Conservation (phyloP, 1,139 yeast species). For the Blastobotrys elegans region DNA sequence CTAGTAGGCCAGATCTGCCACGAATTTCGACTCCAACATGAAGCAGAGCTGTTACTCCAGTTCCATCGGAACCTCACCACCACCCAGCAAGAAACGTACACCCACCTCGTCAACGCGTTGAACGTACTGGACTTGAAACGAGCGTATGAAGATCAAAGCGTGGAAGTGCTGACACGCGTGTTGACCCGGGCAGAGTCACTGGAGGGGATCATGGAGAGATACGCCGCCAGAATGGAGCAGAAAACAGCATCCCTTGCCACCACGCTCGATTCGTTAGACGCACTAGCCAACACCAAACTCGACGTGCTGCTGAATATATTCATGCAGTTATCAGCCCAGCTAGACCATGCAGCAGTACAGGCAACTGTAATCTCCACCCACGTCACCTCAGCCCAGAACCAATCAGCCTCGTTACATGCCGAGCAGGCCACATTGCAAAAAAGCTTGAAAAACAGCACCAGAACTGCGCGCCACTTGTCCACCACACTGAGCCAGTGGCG, state of each 20-base stretch:
- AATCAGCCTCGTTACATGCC: too few relatives aligned
- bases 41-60: conserved; percentile 15
- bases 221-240: too few relatives aligned
- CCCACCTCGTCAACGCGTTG: conserved; percentile 3
- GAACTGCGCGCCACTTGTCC: too few relatives aligned
- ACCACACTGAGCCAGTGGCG: too few relatives aligned
- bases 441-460: too few relatives aligned
- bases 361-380: neutral
- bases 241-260: neutral
- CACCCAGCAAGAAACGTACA: conserved; percentile 13
- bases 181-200: neutral
- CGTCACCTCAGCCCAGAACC: too few relatives aligned
- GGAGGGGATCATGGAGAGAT: neutral
- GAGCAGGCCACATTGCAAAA: too few relatives aligned
- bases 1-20: conserved; percentile 31
- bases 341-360: neutral
- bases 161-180: neutral
- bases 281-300: neutral
- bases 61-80: conserved; percentile 19
- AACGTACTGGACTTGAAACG: conserved; percentile 4
- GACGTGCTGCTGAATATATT: neutral
- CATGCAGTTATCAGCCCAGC: neutral
- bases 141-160: neutral
- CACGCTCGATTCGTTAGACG: neutral
- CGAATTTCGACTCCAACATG: conserved; percentile 20